Evolutionary conservation across 2,329 filamentous ascomycete genomes (phyloP), one percentile per base, ranked within the genome.

Genomic region (Phialemonium atrogriseum): DNA sequence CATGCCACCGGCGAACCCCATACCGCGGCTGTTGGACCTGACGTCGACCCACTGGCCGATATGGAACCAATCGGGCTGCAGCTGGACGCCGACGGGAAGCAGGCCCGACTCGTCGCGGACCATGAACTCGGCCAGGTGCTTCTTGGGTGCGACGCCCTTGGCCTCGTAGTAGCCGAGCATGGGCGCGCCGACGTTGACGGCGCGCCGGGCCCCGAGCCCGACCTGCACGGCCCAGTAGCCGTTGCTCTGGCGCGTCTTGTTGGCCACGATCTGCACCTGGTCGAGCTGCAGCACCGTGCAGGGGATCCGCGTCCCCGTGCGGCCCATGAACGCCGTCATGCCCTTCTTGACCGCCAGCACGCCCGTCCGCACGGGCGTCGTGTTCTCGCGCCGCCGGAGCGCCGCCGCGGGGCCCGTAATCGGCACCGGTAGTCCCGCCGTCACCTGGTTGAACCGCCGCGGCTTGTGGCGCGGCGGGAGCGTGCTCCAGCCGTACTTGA

Each of bases 1-100:
- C 91, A 98, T 98, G 45, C 85, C 91, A 72, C 91, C 91, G 8
- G 83, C 85, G 56, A 95, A 98, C 7, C 91, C 91, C 74, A 86
- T 89, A 32, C 91, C 91, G 53, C 84, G 76, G 46, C 77, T 81
- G 51, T 82, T 76, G 29, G 78, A 80, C 49, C 80, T 73, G 33
- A 86, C 79, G 62, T 98, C 91, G 38, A 98, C 82, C 58, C 77
- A 93, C 62, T 95, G 87, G 12, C 91, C 91, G 51, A 80, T 74
- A 48, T 80, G 70, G 62, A 96, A 96, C 84, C 91, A 94, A 50
- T 84, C 79, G n/a, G 91, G 85, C 39, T 73, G 70, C 44, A 98
- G 73, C 46, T 73, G 66, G 47, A 79, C 67, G 24, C 91, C 91
- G 15, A 95, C 70, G 15, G 76, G 72, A 33, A 89, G 60, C 45